Percentiles rank a stretch among this genome's conserved stretches.
Evolutionary conservation across 306 rosid genomes (phyloP).

Genomic region (Acmispon strigosus): DNA sequence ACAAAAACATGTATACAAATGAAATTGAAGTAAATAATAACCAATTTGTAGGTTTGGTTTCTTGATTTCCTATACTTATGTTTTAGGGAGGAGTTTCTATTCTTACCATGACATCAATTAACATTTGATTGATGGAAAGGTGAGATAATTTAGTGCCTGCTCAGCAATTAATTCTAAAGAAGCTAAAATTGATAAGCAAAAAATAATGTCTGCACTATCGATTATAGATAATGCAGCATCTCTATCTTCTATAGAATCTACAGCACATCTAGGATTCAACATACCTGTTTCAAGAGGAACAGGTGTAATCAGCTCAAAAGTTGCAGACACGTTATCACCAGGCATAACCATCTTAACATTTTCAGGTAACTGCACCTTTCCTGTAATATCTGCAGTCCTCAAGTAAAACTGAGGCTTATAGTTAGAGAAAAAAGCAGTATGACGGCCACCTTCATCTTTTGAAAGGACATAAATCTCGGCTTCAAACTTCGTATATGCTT

Average conservation of each 20-base stretch:
- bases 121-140: neutral
- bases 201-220: neutral
- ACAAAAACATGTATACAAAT: neutral
- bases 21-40: neutral
- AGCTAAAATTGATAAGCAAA: neutral
- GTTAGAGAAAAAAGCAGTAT: slow-evolving; percentile 88
- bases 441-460: slow-evolving; percentile 96
- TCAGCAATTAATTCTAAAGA: neutral
- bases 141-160: neutral
- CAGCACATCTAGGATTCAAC: slow-evolving; percentile 6
- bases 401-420: slow-evolving; percentile 84
- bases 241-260: neutral
- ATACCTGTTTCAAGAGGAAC: slow-evolving; percentile 85
- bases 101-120: neutral
- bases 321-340: slow-evolving; percentile 79
- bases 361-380: slow-evolving; percentile 75
- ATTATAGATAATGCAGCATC: slow-evolving; percentile 6
- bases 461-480: slow-evolving; percentile 92
- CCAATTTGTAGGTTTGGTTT: neutral
- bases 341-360: slow-evolving; percentile 92
- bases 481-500: slow-evolving; percentile 75
- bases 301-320: slow-evolving; percentile 72
- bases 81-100: neutral
- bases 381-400: slow-evolving; percentile 92
- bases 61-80: neutral